Conservation (phyloP, 371 early-diverging fungal genomes). For the Smittium culicis region DNA sequence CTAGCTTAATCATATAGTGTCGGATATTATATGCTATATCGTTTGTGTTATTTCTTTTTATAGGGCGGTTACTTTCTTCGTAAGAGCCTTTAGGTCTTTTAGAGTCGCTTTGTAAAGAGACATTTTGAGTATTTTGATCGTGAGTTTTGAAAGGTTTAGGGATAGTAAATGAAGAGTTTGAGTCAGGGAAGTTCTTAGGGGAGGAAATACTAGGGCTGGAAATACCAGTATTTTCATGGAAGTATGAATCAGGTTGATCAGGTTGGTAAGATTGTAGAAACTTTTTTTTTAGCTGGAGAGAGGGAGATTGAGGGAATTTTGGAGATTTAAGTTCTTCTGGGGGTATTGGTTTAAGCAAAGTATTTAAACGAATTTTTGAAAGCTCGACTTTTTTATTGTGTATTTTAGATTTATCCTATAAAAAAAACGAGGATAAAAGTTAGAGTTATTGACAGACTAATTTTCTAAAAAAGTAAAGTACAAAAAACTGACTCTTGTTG, state of each 20-base stretch:
- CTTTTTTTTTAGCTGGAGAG: conserved; percentile 1
- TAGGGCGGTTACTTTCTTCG: neutral
- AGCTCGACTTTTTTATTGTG: neutral
- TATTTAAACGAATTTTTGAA: neutral
- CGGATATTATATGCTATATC: neutral
- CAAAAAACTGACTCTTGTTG: too few relatives aligned
- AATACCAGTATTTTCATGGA: too few relatives aligned
- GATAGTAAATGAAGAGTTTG: too few relatives aligned
- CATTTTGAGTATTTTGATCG: too few relatives aligned
- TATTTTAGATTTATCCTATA: neutral
- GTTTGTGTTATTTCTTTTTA: neutral
- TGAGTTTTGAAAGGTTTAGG: too few relatives aligned
- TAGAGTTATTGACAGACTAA: too few relatives aligned
- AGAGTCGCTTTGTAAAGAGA: neutral
- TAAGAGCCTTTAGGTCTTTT: neutral
- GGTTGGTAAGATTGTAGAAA: conserved; percentile 3
- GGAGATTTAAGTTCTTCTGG: neutral
- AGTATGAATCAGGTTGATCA: too few relatives aligned
- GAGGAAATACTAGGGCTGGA: too few relatives aligned
- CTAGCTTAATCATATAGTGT: neutral
- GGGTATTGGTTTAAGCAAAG: neutral
- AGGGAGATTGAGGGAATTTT: neutral
- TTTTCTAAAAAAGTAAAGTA: too few relatives aligned
- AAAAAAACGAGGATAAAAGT: neutral
- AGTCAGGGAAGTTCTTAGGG: too few relatives aligned